These are phyloP conservation scores for Pseudopithomyces chartarum DNA, from an alignment of 2,329 filamentous ascomycete species.

Conservation along the genomic window DNA sequence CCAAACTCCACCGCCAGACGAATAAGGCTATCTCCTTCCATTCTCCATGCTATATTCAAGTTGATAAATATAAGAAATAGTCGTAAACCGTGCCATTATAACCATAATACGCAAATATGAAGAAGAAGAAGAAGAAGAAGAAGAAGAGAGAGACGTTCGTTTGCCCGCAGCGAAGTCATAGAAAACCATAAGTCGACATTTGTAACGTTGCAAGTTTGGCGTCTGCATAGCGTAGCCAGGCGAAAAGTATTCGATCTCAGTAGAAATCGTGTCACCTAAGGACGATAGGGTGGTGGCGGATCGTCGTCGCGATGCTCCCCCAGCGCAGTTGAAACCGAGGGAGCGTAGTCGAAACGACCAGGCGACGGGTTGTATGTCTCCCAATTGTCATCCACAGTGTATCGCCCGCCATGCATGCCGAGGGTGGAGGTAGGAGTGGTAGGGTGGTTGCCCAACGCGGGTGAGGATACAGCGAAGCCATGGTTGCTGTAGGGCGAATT, in stretches of 20 bases:
- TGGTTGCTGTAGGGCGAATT: constrained; percentile 31
- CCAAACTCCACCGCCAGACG: too few species aligned
- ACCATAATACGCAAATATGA: neutral
- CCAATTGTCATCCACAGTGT: constrained; percentile 35
- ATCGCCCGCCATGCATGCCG: constrained; percentile 4
- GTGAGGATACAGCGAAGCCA: constrained; percentile 34
- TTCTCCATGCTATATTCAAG: neutral
- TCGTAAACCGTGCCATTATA: constrained; percentile 2
- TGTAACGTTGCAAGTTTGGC: too few species aligned
- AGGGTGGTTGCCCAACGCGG: constrained; percentile 29
- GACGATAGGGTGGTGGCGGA: constrained; percentile 26
- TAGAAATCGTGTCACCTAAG: constrained; percentile 7
- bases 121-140: too few species aligned
- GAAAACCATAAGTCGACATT: neutral
- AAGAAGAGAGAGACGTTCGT: constrained; percentile 6
- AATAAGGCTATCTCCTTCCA: too few species aligned
- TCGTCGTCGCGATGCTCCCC: constrained; percentile 23
- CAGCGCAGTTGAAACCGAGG: constrained; percentile 10
- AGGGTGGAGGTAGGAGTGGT: constrained; percentile 26
- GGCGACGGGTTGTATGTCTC: constrained; percentile 24
- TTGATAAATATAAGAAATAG: neutral
- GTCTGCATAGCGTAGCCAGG: neutral
- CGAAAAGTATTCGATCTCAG: neutral
- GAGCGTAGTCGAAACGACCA: constrained; percentile 9
- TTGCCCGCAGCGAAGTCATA: constrained; percentile 17